These are phyloP conservation scores for Colletotrichum spinosum DNA, from an alignment of 2,329 filamentous ascomycete species.

Conservation along the genomic window DNA sequence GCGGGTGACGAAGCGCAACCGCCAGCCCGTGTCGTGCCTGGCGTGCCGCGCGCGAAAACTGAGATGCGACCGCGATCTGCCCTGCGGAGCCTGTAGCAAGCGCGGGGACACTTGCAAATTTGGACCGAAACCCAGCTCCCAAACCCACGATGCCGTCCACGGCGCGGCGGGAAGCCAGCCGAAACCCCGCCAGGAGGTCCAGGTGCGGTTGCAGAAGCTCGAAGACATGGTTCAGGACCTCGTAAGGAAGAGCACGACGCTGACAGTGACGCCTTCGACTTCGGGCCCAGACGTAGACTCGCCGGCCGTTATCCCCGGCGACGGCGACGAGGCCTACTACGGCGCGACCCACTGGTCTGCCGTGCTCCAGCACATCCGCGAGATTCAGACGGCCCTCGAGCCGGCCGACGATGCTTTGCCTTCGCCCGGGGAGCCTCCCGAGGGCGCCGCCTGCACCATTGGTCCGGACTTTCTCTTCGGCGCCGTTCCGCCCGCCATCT, in stretches of 20 bases:
- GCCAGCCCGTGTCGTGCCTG: constrained; percentile 55
- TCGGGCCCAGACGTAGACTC: constrained; percentile 13
- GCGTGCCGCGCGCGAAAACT: constrained; percentile 57
- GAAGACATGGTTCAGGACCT: constrained; percentile 55
- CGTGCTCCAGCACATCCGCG: constrained; percentile 55
- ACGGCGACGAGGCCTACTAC: constrained; percentile 43
- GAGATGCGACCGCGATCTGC: constrained; percentile 55
- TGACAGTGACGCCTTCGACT: constrained; percentile 14
- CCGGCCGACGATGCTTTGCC: constrained; percentile 11
- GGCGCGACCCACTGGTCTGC: constrained; percentile 56
- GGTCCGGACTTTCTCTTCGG: constrained; percentile 50
- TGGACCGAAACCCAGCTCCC: constrained; percentile 35
- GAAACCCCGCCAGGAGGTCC: constrained; percentile 49
- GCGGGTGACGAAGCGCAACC: constrained; percentile 51
- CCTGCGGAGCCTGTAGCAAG: constrained; percentile 54
- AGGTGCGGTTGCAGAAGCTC: constrained; percentile 52
- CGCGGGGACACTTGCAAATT: constrained; percentile 51
- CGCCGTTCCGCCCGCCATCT: constrained; percentile 41
- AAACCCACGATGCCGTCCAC: neutral
- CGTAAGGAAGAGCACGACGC: constrained; percentile 33
- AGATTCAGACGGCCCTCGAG: constrained; percentile 52
- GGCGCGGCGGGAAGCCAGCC: neutral
- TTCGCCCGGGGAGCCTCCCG: constrained; percentile 5
- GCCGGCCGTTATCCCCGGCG: constrained; percentile 1
- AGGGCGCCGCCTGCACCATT: constrained; percentile 38